Base-by-base conservation (phyloP, 768 basidiomycete genomes). In the Termitomyces sp. region DNA sequence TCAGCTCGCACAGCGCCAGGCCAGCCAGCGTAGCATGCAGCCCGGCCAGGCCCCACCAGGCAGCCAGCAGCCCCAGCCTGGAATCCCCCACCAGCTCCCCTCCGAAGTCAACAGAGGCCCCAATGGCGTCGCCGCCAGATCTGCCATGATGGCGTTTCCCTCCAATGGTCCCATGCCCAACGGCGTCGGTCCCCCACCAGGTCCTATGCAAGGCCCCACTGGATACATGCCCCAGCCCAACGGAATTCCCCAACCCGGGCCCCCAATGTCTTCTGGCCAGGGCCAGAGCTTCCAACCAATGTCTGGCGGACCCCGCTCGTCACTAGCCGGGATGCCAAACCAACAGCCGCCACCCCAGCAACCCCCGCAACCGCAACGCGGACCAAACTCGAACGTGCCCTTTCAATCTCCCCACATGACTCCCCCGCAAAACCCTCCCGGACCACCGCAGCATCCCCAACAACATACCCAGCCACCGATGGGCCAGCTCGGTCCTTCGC, bases 321-420 rank as follows among this genome's bases (percentile, higher is more conserved):
- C 58, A 44, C 26, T 64, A 22, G 63, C 61, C 38, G 65, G 62
- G 16, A 70, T 66, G 52, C 67, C 57, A 49, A 62, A 65, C 62
- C 30, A 46, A 22, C 54, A 51, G 35, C 62, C 52, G 8, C 62
- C 56, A 16, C 61, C 60, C 18, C 63, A 62, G 44, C 64, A 66
- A 41, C 61, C 26, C 3, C 54, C 49, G 35, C 71, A 67, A 56
- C 74, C 67, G 43, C 79, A 77, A 59, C 79, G 79, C 24, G 69
- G 65, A 3, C 73, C 77, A 20, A 81, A 82, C 54, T 72, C 77
- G 20, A 80, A 80, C 55, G 83, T 79, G 14, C 79, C 81, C 9
- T 88, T 84, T 68, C 83, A 79, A 43, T 87, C 85, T 22, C 87
- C 87, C 4, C 85, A 80, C 2, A 84, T 88, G 70, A 75, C 83